Evolutionary conservation across 352 stramenopile genomes (phyloP), one percentile per base, ranked within the genome.

Genomic region (Phytophthora pistaciae): DNA sequence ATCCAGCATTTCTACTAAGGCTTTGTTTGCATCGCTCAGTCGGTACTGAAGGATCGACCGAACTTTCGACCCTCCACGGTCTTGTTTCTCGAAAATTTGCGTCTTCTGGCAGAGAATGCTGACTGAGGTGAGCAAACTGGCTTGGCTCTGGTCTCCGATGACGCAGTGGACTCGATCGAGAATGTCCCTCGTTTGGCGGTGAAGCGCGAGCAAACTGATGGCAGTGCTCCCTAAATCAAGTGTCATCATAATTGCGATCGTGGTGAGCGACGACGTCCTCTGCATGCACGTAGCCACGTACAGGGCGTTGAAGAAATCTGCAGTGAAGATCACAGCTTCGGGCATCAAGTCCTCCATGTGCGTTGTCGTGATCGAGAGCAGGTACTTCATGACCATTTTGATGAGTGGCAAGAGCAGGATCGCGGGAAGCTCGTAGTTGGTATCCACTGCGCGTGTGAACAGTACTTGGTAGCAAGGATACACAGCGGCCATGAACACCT

Each of bases 381-480:
- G 10, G 25, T 74, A 64, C 25, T 62, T 66, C 21, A 84, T 62
- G 20, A 61, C 1, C 6, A 70, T 31, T 40, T 80, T 78, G 10
- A 84, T 60, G 1, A 81, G 6, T 3, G 66, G 56, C 2, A 82
- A 49, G 0, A 74, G 20, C 11, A 66, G 5, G 36, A 72, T 54
- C 10, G 48, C 57, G 9, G 38, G 1, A 23, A 63, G 36, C 29
- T 72, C 56, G 11, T 67, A 63, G 3, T 42, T 10, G 3, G 52
- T 53, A 8, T 36, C n/a, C 7, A 49, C 23, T 5, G 60, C 20
- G 10, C 23, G 16, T 14, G 29, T 42, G 14, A 60, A 65, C 5
- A 65, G 27, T 11, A 33, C 21, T 14, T 66, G 53, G 40, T 67
- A 72, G 2, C 56, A 60, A 9, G 57, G 65, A 55, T 66, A 72